phyloP scores from a whole-genome alignment of 768 basidiomycete genomes.

The Phanerochaete carnosa region DNA sequence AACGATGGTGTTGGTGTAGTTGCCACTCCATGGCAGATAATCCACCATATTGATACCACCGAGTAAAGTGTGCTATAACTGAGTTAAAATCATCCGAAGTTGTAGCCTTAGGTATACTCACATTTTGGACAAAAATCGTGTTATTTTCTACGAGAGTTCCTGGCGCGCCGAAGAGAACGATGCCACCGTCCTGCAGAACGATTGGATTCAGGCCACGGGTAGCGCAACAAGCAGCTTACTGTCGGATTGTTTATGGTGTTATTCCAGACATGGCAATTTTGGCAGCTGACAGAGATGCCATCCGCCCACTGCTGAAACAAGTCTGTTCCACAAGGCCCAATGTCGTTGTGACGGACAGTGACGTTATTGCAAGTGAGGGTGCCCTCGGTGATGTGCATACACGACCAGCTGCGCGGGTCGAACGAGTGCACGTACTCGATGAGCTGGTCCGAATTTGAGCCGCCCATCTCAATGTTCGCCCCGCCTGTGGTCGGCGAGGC shows the following conservation, averaged over 20 bases:
- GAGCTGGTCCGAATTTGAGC: slow-evolving; percentile 64
- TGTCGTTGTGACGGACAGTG: slow-evolving; percentile 76
- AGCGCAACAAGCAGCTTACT: slow-evolving; percentile 9
- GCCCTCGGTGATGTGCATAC: slow-evolving; percentile 76
- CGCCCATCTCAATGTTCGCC: slow-evolving; percentile 86
- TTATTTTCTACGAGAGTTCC: slow-evolving; percentile 74
- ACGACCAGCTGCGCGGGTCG: slow-evolving; percentile 81
- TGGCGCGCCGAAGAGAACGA: slow-evolving; percentile 74
- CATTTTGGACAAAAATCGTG: slow-evolving; percentile 68
- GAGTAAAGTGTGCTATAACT: slow-evolving; percentile 55
- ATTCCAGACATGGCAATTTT: slow-evolving; percentile 55
- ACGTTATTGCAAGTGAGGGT: slow-evolving; percentile 57
- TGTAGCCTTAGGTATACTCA: slow-evolving; percentile 30
- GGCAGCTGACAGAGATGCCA: slow-evolving; percentile 73
- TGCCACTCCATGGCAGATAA: slow-evolving; percentile 60
- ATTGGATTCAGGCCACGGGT: background rate
- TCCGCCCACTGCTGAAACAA: slow-evolving; percentile 75
- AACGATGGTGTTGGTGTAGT: slow-evolving; percentile 64
- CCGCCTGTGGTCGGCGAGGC: slow-evolving; percentile 55
- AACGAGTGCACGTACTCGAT: slow-evolving; percentile 75
- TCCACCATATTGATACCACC: slow-evolving; percentile 83
- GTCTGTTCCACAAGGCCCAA: slow-evolving; percentile 74
- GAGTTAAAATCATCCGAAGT: background rate
- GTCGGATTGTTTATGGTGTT: slow-evolving; percentile 73
- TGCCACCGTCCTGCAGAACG: slow-evolving; percentile 57